These are phyloP conservation scores for Aspergillus persii DNA, from an alignment of 2,329 filamentous ascomycete species.

Conservation along the genomic window DNA sequence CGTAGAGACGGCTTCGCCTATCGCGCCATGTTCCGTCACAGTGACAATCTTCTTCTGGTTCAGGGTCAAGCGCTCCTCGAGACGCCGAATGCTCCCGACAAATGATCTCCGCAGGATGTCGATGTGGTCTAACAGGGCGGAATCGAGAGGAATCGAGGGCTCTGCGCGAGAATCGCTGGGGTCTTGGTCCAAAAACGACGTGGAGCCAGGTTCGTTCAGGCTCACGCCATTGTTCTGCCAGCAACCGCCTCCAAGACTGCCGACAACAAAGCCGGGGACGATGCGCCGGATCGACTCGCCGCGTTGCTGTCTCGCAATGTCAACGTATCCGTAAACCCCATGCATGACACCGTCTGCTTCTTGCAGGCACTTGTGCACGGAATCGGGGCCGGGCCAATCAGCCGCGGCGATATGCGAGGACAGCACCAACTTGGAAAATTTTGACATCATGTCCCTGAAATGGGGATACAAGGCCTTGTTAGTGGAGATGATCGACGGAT, in stretches of 20 bases:
- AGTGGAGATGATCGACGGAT: conserved; percentile 97
- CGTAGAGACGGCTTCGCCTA: conserved; percentile 78
- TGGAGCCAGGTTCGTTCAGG: conserved; percentile 62
- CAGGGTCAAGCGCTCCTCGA: conserved; percentile 78
- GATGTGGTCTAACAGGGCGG: conserved; percentile 73
- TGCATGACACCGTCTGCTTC: conserved; percentile 96
- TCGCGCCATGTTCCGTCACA: conserved; percentile 70
- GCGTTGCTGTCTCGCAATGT: conserved; percentile 87
- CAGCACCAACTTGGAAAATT: conserved; percentile 97
- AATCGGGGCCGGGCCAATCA: conserved; percentile 92
- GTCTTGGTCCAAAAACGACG: conserved; percentile 79
- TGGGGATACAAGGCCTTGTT: conserved; percentile 97
- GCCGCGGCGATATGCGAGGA: conserved; percentile 97
- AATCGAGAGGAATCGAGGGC: conserved; percentile 71
- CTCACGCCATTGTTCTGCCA: conserved; percentile 71
- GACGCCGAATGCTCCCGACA: conserved; percentile 77
- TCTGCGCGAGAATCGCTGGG: conserved; percentile 72
- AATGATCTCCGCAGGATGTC: conserved; percentile 84
- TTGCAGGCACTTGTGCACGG: conserved; percentile 89
- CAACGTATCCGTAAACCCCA: conserved; percentile 93
- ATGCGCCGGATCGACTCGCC: conserved; percentile 92
- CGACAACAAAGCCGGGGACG: conserved; percentile 87
- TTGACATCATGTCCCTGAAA: conserved; percentile 99
- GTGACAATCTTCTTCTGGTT: conserved; percentile 85
- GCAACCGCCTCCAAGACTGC: conserved; percentile 77